Evolutionary conservation across 805 yeast species (phyloP).

Genomic region (Ogataea neopini): DNA sequence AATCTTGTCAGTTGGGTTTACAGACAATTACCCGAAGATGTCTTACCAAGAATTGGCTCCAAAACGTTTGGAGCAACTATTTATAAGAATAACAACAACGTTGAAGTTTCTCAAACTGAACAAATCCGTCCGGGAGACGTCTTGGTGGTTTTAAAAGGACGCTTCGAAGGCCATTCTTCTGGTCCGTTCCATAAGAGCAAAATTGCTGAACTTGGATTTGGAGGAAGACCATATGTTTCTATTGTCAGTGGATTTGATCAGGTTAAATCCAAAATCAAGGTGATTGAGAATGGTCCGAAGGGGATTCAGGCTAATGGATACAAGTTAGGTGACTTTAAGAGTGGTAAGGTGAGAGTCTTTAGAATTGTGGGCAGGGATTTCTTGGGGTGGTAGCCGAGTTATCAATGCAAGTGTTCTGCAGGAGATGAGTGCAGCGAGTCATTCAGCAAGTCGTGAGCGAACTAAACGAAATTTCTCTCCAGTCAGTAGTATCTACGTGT

Average conservation of each 20-base stretch:
- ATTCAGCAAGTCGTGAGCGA: no score
- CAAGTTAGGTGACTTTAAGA: slow-evolving; percentile 68
- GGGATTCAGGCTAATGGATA: slow-evolving; percentile 61
- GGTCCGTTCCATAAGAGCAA: slow-evolving; percentile 29
- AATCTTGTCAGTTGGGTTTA: slow-evolving; percentile 40
- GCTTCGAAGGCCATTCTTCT: slow-evolving; percentile 66
- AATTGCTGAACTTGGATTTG: slow-evolving; percentile 55
- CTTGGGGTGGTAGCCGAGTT: slow-evolving; percentile 80
- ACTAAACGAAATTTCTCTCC: neutral
- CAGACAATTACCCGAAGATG: slow-evolving; percentile 37
- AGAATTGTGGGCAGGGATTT: slow-evolving; percentile 73
- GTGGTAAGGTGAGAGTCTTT: slow-evolving; percentile 79
- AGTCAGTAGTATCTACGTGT: neutral
- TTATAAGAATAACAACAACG: slow-evolving; percentile 56
- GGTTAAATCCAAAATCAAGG: slow-evolving; percentile 68
- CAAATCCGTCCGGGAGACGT: slow-evolving; percentile 84
- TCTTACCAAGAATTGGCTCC: slow-evolving; percentile 51
- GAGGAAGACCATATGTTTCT: slow-evolving; percentile 53
- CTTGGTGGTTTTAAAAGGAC: slow-evolving; percentile 71
- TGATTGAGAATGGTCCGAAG: slow-evolving; percentile 57
- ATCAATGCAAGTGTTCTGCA: no score
- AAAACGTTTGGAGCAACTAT: slow-evolving; percentile 75
- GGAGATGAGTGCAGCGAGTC: no score
- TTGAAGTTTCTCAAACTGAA: slow-evolving; percentile 52
- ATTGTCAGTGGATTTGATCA: slow-evolving; percentile 75